These are phyloP conservation scores for Leishmania braziliensis DNA, from an alignment of 208 protist species.

Conservation along the genomic window DNA sequence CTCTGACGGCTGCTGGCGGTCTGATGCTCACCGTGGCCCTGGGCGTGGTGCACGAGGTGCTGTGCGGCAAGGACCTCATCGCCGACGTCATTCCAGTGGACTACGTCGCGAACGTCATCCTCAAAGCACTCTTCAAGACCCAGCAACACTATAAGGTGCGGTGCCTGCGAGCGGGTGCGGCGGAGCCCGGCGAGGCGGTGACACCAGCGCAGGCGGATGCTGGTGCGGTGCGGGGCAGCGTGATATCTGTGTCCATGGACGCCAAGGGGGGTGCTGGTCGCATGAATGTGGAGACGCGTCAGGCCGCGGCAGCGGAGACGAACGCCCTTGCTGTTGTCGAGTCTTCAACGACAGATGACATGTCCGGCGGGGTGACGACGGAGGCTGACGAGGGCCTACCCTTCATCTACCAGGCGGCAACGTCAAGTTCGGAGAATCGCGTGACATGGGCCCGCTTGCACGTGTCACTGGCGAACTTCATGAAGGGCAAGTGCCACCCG, in stretches of 20 bases:
- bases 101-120: conserved; percentile 77
- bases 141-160: conserved; percentile 43
- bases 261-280: conserved; percentile 4
- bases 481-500: conserved; percentile 51
- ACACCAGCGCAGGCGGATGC: background rate
- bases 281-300: conserved; percentile 12
- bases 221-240: conserved; percentile 1
- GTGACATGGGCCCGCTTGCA: conserved; percentile 53
- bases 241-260: conserved; percentile 8
- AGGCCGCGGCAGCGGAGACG: background rate
- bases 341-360: conserved; percentile 6
- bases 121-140: conserved; percentile 85
- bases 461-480: conserved; percentile 38
- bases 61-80: conserved; percentile 38
- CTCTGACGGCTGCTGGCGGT: conserved; percentile 76
- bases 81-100: conserved; percentile 88
- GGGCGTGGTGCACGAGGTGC: conserved; percentile 71
- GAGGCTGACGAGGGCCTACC: conserved; percentile 34
- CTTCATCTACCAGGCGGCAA: conserved; percentile 72
- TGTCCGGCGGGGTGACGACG: conserved; percentile 1
- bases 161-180: conserved; percentile 16
- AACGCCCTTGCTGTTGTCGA: conserved; percentile 3
- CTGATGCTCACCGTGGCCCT: conserved; percentile 61
- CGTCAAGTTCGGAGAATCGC: conserved; percentile 50
- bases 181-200: conserved; percentile 1